Conservation (phyloP, 805 yeast species). For the Debaryomyces prosopidis region DNA sequence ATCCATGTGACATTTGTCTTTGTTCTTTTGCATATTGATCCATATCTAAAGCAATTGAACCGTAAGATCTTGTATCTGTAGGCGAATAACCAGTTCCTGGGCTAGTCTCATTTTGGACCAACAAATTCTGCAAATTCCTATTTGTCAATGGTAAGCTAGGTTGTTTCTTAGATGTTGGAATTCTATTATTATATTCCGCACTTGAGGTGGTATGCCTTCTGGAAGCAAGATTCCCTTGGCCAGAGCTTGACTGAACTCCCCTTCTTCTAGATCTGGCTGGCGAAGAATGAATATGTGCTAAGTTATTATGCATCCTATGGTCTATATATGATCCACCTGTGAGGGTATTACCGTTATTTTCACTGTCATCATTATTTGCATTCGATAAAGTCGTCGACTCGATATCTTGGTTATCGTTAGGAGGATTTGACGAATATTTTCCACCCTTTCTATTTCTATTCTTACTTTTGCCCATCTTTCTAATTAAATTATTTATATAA, state of each 20-base stretch:
- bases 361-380: constrained; percentile 11
- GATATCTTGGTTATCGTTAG: constrained; percentile 1
- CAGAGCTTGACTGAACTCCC: constrained; percentile 7
- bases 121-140: constrained; percentile 33
- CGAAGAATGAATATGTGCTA: constrained; percentile 26
- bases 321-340: constrained; percentile 27
- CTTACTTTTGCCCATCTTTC: constrained; percentile 23
- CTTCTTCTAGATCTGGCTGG: constrained; percentile 33
- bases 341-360: background rate
- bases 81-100: constrained; percentile 7
- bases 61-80: constrained; percentile 11
- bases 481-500: too few relatives aligned
- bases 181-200: background rate
- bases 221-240: constrained; percentile 1
- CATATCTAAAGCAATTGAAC: constrained; percentile 40
- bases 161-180: constrained; percentile 4
- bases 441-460: constrained; percentile 1
- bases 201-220: constrained; percentile 3
- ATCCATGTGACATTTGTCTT: constrained; percentile 14
- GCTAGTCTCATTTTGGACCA: constrained; percentile 7
- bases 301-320: constrained; percentile 27
- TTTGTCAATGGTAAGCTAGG: constrained; percentile 35
- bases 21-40: constrained; percentile 38
- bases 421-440: background rate
- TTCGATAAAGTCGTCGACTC: constrained; percentile 8